These are phyloP conservation scores for Penicillium simplicissimum DNA, from an alignment of 495 filamentous ascomycete genomes.

Conservation along the genomic window DNA sequence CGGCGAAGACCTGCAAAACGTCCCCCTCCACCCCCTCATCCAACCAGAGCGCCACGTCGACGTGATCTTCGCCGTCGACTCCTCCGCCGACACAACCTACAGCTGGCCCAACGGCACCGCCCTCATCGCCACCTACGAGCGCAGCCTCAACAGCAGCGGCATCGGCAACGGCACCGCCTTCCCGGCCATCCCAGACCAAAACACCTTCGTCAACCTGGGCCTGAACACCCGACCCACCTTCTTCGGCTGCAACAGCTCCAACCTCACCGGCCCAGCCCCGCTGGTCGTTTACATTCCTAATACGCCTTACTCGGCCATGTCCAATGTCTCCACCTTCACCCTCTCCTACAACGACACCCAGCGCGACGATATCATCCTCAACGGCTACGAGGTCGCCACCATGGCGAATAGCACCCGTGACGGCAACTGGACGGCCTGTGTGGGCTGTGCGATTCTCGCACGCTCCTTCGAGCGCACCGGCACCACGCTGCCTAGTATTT, in stretches of 20 bases:
- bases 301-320: conserved; percentile 68
- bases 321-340: conserved; percentile 75
- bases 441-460: conserved; percentile 85
- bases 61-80: conserved; percentile 90
- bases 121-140: conserved; percentile 80
- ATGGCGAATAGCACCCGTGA: conserved; percentile 77
- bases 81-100: conserved; percentile 72
- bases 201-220: conserved; percentile 85
- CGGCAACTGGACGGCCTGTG: conserved; percentile 70
- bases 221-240: conserved; percentile 86
- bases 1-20: conserved; percentile 83
- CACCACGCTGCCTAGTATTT: conserved; percentile 63
- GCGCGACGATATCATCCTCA: conserved; percentile 76
- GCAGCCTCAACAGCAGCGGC: conserved; percentile 53
- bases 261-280: conserved; percentile 56
- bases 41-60: conserved; percentile 78
- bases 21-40: conserved; percentile 83
- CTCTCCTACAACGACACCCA: conserved; percentile 58
- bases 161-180: conserved; percentile 83
- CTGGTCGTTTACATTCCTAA: conserved; percentile 92
- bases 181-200: conserved; percentile 75
- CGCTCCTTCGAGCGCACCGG: conserved; percentile 69
- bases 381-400: conserved; percentile 81
- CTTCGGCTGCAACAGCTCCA: conserved; percentile 82
- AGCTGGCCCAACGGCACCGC: conserved; percentile 88